Conservation (phyloP, 2,329 filamentous ascomycete species). For the Colletotrichum lindemuthianum region DNA sequence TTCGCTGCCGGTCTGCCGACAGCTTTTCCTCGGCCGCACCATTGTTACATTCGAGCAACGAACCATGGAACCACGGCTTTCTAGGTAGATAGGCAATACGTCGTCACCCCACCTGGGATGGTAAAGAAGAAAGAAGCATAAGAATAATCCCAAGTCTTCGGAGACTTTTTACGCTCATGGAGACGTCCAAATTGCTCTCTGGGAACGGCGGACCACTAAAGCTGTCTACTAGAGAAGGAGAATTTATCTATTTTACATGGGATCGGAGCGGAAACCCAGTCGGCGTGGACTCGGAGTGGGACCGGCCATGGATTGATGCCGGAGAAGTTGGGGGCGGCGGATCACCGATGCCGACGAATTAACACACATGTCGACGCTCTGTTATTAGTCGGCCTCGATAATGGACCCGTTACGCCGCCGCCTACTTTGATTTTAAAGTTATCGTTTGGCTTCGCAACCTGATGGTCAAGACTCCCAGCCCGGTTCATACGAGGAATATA, state of each 20-base stretch:
- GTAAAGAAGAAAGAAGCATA: neutral
- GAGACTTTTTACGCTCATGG: too few relatives aligned
- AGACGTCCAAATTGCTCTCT: neutral
- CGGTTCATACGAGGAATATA: too few relatives aligned
- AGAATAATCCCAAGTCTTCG: too few relatives aligned
- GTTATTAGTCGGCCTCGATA: too few relatives aligned
- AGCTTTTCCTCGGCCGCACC: too few relatives aligned
- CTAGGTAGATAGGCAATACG: too few relatives aligned
- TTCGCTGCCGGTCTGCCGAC: too few relatives aligned
- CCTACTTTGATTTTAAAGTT: constrained; percentile 9
- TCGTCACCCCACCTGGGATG: neutral
- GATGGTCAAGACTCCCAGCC: neutral
- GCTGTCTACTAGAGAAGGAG: constrained; percentile 7
- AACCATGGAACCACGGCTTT: too few relatives aligned
- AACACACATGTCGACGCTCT: too few relatives aligned
- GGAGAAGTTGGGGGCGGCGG: constrained; percentile 8
- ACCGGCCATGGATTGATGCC: neutral
- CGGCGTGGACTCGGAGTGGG: constrained; percentile 11
- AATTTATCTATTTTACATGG: neutral
- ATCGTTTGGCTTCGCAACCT: constrained; percentile 1
- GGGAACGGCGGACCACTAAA: constrained; percentile 7
- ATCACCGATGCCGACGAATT: too few relatives aligned
- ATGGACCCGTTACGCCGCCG: too few relatives aligned
- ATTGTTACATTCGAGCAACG: too few relatives aligned
- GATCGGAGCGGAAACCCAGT: neutral